Conservation (phyloP, 352 stramenopile genomes). For the Phytophthora multivora region DNA sequence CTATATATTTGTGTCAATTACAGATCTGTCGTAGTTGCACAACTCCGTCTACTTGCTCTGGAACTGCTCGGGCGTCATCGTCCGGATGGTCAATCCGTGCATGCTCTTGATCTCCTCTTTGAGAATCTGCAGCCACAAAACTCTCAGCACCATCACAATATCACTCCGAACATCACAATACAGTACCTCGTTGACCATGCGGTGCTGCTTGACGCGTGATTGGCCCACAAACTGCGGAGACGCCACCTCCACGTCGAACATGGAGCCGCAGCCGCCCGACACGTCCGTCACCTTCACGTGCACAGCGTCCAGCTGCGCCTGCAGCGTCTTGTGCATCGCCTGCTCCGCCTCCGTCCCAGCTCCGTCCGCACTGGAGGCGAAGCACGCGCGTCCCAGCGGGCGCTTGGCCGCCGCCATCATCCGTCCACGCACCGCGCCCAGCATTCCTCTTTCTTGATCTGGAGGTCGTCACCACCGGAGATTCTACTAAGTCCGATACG, state of each 20-base stretch:
- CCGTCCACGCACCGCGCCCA: conserved; percentile 26
- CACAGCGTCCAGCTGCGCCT: conserved; percentile 60
- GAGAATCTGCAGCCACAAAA: conserved; percentile 54
- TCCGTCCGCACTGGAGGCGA: conserved; percentile 28
- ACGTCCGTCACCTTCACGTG: conserved; percentile 89
- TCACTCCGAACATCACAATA: background rate
- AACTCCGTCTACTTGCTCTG: conserved; percentile 52
- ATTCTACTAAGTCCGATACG: background rate
- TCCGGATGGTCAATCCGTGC: conserved; percentile 86
- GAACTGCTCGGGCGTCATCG: conserved; percentile 80
- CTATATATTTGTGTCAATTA: conserved; percentile 26
- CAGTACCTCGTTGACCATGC: conserved; percentile 84
- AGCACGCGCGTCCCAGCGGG: conserved; percentile 9
- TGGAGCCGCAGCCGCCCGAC: conserved; percentile 87
- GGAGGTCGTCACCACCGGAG: conserved; percentile 4
- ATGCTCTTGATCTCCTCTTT: conserved; percentile 89
- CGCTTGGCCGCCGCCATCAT: conserved; percentile 27
- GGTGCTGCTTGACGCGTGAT: conserved; percentile 87
- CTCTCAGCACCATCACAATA: background rate
- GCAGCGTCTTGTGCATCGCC: conserved; percentile 71
- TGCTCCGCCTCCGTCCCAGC: conserved; percentile 53
- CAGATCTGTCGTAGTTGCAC: background rate
- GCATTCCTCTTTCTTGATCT: conserved; percentile 17
- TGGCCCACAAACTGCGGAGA: conserved; percentile 81
- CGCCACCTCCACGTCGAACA: conserved; percentile 89